These are phyloP conservation scores for Boletus fagicola DNA, from an alignment of 768 basidiomycete genomes.

Conservation along the genomic window DNA sequence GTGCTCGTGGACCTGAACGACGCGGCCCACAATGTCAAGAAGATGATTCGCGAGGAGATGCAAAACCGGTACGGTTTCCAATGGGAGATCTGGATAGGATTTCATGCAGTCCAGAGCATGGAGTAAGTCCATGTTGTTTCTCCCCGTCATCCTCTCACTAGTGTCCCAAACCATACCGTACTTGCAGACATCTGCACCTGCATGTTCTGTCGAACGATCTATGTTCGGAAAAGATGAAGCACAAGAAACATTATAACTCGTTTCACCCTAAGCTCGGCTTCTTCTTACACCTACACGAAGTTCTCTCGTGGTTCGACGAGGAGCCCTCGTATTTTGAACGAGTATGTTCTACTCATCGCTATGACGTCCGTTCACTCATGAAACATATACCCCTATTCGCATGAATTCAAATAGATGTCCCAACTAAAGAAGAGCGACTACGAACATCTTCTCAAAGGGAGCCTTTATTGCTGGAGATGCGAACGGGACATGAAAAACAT, in stretches of 20 bases:
- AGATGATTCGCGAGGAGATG: conserved; percentile 81
- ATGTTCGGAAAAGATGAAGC: conserved; percentile 66
- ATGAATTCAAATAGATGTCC: conserved; percentile 43
- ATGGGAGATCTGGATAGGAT: conserved; percentile 78
- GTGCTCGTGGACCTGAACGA: conserved; percentile 52
- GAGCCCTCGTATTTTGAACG: conserved; percentile 51
- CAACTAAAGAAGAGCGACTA: conserved; percentile 51
- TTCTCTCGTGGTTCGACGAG: conserved; percentile 79
- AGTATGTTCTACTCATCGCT: conserved; percentile 36
- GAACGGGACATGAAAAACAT: conserved; percentile 62
- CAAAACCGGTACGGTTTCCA: conserved; percentile 64
- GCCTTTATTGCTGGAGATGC: conserved; percentile 72
- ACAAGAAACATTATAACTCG: conserved; percentile 89
- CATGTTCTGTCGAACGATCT: conserved; percentile 85
- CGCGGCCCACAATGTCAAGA: conserved; percentile 54
- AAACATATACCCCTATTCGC: background rate
- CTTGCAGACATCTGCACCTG: conserved; percentile 70
- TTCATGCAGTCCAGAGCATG: conserved; percentile 86
- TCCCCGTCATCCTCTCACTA: background rate
- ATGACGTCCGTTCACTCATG: background rate
- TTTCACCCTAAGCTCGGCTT: conserved; percentile 85
- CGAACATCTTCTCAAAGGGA: conserved; percentile 65
- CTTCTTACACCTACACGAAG: conserved; percentile 74
- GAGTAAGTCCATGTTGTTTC: conserved; percentile 48
- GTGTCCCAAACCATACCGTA: background rate